Percentiles rank a stretch among this genome's conserved stretches.
phyloP scores from a whole-genome alignment of 2,329 filamentous ascomycete species.

The Colletotrichum gloeosporioides region DNA sequence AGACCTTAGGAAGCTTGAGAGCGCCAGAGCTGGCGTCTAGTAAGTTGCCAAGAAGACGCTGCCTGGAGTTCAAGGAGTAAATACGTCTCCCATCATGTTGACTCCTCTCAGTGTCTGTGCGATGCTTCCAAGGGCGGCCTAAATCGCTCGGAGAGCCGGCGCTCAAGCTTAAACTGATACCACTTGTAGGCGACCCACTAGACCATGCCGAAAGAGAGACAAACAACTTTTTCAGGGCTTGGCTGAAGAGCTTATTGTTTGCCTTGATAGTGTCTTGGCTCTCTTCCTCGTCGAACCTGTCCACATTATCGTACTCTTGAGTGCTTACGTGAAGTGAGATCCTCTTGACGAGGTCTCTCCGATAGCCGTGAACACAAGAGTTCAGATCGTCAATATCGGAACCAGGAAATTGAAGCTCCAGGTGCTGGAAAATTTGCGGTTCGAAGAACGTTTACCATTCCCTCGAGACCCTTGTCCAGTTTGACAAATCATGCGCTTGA shows the following conservation, averaged over 20 bases:
- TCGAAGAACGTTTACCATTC: constrained; percentile 2
- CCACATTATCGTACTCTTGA: background rate
- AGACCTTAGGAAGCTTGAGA: background rate
- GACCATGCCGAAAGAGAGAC: background rate
- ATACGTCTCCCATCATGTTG: background rate
- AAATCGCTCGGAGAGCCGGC: background rate
- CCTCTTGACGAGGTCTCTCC: background rate
- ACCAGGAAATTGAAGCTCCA: background rate
- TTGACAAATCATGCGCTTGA: background rate
- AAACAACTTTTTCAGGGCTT: background rate
- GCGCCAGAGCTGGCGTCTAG: background rate
- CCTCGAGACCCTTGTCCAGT: background rate
- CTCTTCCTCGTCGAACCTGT: background rate
- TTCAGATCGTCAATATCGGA: background rate
- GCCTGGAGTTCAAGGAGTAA: background rate
- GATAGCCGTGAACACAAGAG: background rate
- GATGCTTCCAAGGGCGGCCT: background rate
- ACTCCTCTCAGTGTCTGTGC: background rate
- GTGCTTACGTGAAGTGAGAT: background rate
- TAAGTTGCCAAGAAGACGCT: background rate
- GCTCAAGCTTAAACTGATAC: background rate
- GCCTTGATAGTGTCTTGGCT: background rate
- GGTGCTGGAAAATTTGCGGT: background rate
- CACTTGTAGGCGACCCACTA: background rate
- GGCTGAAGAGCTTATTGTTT: background rate